A percentile compares a stretch with the other conserved stretches of the same genome.
Evolutionary conservation across 2,329 filamentous ascomycete species (phyloP).

Genomic region (Verticillium zaregamsianum): DNA sequence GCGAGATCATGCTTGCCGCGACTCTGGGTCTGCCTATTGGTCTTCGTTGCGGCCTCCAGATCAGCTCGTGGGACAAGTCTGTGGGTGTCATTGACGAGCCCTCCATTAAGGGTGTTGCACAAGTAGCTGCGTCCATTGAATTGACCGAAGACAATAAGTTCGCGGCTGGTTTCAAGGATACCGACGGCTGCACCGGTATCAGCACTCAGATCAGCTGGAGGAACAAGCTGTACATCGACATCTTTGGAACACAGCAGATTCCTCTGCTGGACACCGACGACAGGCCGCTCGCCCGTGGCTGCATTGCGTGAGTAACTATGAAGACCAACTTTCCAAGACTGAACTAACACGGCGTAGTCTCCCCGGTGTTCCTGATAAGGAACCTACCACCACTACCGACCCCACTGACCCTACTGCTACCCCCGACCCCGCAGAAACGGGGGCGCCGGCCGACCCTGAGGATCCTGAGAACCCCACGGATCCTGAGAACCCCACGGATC

Average conservation of each 20-base stretch:
- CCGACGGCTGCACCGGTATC: slow-evolving; percentile 20
- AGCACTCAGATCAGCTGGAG: slow-evolving; percentile 21
- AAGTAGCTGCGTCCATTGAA: slow-evolving; percentile 12
- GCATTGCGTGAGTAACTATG: slow-evolving; percentile 16
- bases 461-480: not conserved
- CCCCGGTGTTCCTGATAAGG: not conserved
- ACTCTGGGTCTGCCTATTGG: slow-evolving; percentile 22
- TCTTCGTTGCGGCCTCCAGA: slow-evolving; percentile 18
- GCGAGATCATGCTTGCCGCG: slow-evolving; percentile 19
- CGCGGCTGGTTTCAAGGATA: slow-evolving; percentile 14
- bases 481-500: not conserved
- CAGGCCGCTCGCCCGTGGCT: slow-evolving; percentile 13
- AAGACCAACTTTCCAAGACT: not conserved
- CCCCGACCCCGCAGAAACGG: not conserved
- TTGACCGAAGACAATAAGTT: slow-evolving; percentile 8
- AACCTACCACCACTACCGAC: not conserved
- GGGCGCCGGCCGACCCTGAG: not conserved
- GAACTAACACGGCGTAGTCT: not conserved
- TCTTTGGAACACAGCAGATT: slow-evolving; percentile 8
- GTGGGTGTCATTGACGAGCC: slow-evolving; percentile 22
- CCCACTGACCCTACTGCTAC: not conserved
- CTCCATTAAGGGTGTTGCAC: slow-evolving; percentile 18
- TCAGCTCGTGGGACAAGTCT: slow-evolving; percentile 15
- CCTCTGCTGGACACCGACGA: slow-evolving; percentile 18
- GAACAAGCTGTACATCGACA: slow-evolving; percentile 18